A percentile compares a stretch with the other conserved stretches of the same genome.
These are phyloP conservation scores for Epichloe brachyelytri DNA, from an alignment of 2,329 filamentous ascomycete genomes.

Conservation along the genomic window DNA sequence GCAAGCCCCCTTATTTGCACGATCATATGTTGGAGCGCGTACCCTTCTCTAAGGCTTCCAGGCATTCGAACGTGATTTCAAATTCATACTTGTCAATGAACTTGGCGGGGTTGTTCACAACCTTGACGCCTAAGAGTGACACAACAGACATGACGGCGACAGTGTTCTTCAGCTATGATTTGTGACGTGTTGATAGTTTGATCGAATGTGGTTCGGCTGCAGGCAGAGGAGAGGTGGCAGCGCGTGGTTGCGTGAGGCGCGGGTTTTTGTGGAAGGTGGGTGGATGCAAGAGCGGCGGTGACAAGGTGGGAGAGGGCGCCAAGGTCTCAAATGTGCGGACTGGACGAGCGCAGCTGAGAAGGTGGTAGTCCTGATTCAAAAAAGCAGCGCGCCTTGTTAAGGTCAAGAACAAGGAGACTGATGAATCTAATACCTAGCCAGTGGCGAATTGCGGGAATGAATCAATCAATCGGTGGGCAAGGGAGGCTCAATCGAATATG, in stretches of 20 bases:
- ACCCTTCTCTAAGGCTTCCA: slow-evolving; percentile 91
- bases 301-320: background rate
- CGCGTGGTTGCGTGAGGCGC: background rate
- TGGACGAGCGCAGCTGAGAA: too few species aligned
- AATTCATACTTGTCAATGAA: slow-evolving; percentile 92
- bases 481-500: background rate
- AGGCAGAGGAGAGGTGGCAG: background rate
- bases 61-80: slow-evolving; percentile 97
- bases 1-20: background rate
- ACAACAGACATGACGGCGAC: slow-evolving; percentile 70
- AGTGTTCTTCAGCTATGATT: background rate
- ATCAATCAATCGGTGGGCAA: background rate
- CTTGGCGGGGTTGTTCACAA: slow-evolving; percentile 91
- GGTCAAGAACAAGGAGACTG: background rate
- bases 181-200: background rate
- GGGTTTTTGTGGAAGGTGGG: background rate
- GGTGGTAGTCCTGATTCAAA: too few species aligned
- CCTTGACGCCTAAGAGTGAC: slow-evolving; percentile 86
- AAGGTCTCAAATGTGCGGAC: background rate
- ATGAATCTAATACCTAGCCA: background rate
- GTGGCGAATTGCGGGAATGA: background rate
- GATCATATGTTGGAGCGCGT: slow-evolving; percentile 9
- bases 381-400: background rate
- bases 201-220: background rate
- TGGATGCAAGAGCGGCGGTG: slow-evolving; percentile 4